Base-by-base conservation (phyloP, 1,284 basidiomycete genomes). In the Sutorius eximius region DNA sequence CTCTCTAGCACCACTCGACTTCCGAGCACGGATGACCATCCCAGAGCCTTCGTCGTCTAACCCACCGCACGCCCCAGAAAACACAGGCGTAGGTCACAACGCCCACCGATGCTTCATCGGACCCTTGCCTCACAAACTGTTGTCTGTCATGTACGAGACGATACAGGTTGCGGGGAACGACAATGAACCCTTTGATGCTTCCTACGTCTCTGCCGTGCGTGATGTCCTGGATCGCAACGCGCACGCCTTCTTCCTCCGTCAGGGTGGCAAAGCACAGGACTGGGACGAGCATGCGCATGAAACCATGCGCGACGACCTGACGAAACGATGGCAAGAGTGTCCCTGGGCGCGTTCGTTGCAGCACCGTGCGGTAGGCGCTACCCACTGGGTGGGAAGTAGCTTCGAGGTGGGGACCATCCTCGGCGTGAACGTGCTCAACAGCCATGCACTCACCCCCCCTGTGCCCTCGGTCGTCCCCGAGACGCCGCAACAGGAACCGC, bases 301-400 rank as follows among this genome's bases (percentile, higher is more conserved):
- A 48, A 72, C 71, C 59, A 64, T 82, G 10, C 73, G 79, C 5
- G 76, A 81, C 55, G 83, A 86, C 60, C 78, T 90, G 74, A 69
- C 80, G 51, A 70, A 71, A 46, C 74, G 75, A n/a, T 90, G 87
- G 86, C 75, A 74, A 59, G 77, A 83, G 45, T 87, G 81, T 53
- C 82, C 85, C 52, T 90, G 87, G 87, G 81, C 78, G 6, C 68
- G 68, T 32, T 70, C 80, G n/a, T 75, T 79, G 68, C 71, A 40
- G 69, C 48, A 52, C 13, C 48, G 67, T 73, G 27, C 61, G 61
- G 20, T 59, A 68, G 34, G 53, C 57, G 49, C 52, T 27, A 69
- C 71, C 36, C 73, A 73, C 41, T 91, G 89, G 90, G 77, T 89
- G 24, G 88, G 89, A 29, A 77, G 75, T 16, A 88, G 82, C 53